Evolutionary conservation across 2,329 filamentous ascomycete genomes (phyloP).

Genomic region (Xenoacremonium recifei): DNA sequence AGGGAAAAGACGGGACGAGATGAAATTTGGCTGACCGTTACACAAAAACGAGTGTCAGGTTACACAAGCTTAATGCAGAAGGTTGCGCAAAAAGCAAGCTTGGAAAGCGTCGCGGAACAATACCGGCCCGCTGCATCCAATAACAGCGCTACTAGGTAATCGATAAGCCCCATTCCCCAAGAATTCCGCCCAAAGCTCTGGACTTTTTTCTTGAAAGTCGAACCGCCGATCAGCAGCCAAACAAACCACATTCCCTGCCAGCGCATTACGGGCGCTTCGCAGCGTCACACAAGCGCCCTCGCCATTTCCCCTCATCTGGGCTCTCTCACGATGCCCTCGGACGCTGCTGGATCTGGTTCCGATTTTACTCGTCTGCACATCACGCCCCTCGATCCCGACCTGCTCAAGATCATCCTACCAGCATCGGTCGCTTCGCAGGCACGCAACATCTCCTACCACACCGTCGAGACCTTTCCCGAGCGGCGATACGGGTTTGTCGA

Average conservation of each 20-base stretch:
- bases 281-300: constrained; percentile 18
- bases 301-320: constrained; percentile 10
- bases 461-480: constrained; percentile 83
- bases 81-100: no score
- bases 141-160: no score
- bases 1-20: no score
- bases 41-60: no score
- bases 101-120: no score
- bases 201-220: constrained; percentile 19
- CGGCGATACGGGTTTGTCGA: constrained; percentile 88
- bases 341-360: constrained; percentile 13
- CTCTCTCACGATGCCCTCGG: constrained; percentile 22
- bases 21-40: no score
- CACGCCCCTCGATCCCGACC: constrained; percentile 74
- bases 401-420: constrained; percentile 72
- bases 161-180: no score
- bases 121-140: no score
- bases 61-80: no score
- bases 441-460: constrained; percentile 84
- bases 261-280: neutral
- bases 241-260: constrained; percentile 5
- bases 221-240: constrained; percentile 11
- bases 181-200: no score
- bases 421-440: constrained; percentile 64
- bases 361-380: constrained; percentile 67